These are phyloP conservation scores for Vitis labrusca DNA, from an alignment of 164 flowering plant species.

Conservation along the genomic window DNA sequence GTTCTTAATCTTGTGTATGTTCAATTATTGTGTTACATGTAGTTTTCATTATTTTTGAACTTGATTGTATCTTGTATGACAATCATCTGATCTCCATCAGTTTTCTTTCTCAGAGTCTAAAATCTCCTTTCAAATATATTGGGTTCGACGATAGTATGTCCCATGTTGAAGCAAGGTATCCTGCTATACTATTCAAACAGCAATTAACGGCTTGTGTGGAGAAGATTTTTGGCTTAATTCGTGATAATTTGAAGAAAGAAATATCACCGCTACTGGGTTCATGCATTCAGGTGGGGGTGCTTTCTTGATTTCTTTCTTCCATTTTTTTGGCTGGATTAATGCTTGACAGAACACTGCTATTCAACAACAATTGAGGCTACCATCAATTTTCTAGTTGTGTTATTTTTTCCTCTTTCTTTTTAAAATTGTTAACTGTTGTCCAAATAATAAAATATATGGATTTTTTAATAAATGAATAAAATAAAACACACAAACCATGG, in stretches of 20 bases:
- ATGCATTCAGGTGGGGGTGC: slow-evolving; percentile 74
- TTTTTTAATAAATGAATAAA: too few relatives aligned
- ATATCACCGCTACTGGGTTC: slow-evolving; percentile 62
- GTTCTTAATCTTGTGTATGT: too few relatives aligned
- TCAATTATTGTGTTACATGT: neutral
- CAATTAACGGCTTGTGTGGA: slow-evolving; percentile 90
- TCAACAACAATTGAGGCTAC: too few relatives aligned
- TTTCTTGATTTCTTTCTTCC: neutral
- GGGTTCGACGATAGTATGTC: slow-evolving; percentile 65
- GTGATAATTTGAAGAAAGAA: slow-evolving; percentile 91
- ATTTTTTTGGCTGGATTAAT: neutral
- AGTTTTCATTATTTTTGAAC: neutral
- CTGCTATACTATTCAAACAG: slow-evolving; percentile 87
- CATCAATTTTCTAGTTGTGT: too few relatives aligned
- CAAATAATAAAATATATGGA: too few relatives aligned
- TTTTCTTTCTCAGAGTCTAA: slow-evolving; percentile 51
- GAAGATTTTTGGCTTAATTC: slow-evolving; percentile 87
- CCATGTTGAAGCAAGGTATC: slow-evolving; percentile 82
- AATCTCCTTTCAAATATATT: slow-evolving; percentile 62
- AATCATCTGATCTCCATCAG: neutral
- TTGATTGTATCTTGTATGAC: slow-evolving; percentile 2
- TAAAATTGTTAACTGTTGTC: too few relatives aligned
- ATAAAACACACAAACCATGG: too few relatives aligned
- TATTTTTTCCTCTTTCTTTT: too few relatives aligned
- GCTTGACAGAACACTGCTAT: neutral